Evolutionary conservation across 352 stramenopile species (phyloP).

Genomic region (Phytophthora pseudosyringae): DNA sequence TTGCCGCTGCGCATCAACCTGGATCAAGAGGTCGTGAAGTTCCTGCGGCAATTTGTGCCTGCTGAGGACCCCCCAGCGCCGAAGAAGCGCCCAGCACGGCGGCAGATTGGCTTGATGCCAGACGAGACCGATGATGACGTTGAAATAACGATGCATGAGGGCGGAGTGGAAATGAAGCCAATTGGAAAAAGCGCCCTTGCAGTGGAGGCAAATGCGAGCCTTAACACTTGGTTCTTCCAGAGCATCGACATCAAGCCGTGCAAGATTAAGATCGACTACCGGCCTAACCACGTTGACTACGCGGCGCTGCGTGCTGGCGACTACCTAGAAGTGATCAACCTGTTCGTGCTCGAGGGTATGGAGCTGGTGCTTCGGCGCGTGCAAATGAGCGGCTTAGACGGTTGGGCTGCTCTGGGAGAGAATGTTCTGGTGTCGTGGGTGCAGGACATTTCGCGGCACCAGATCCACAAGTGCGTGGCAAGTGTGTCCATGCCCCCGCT

Average conservation of each 20-base stretch:
- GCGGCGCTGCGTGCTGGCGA: constrained; percentile 81
- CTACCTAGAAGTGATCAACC: constrained; percentile 90
- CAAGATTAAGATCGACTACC: constrained; percentile 93
- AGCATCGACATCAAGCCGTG: constrained; percentile 86
- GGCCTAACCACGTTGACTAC: constrained; percentile 88
- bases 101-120: constrained; percentile 26
- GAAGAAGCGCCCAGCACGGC: constrained; percentile 11
- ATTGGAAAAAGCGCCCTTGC: constrained; percentile 21
- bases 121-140: constrained; percentile 45
- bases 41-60: constrained; percentile 85
- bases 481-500: constrained; percentile 89
- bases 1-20: constrained; percentile 86
- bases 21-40: constrained; percentile 89
- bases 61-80: constrained; percentile 34
- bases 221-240: constrained; percentile 87
- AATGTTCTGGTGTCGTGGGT: constrained; percentile 87
- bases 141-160: constrained; percentile 34
- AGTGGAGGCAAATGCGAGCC: constrained; percentile 50
- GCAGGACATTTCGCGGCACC: constrained; percentile 87
- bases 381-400: constrained; percentile 83
- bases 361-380: constrained; percentile 86
- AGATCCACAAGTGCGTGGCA: constrained; percentile 91
- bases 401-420: constrained; percentile 74
- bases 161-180: constrained; percentile 64
- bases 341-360: constrained; percentile 91